Conservation (phyloP, 345 rosid species). For the Schrenkiella parvula region DNA sequence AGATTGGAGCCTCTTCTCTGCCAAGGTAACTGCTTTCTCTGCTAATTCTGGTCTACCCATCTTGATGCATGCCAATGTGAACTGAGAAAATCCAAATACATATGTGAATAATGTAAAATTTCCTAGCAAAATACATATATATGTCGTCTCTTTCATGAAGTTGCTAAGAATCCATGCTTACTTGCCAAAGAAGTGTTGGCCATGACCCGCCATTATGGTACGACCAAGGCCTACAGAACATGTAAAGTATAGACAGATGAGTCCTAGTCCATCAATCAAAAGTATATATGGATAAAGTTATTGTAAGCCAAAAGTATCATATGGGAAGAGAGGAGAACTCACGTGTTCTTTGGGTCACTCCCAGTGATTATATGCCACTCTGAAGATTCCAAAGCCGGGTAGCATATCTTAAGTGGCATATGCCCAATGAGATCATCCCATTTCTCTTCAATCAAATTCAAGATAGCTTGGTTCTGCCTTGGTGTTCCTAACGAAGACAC, state of each 20-base stretch:
- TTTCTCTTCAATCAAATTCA: constrained; percentile 72
- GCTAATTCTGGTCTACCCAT: constrained; percentile 72
- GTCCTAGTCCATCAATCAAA: background rate
- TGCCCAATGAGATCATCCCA: constrained; percentile 80
- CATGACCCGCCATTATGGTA: constrained; percentile 96
- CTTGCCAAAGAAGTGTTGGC: constrained; percentile 98
- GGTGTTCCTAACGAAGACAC: constrained; percentile 49
- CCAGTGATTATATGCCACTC: constrained; percentile 95
- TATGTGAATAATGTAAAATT: background rate
- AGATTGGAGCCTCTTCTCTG: constrained; percentile 58
- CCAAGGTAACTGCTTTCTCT: constrained; percentile 58
- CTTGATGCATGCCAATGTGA: constrained; percentile 87
- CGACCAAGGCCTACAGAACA: constrained; percentile 79
- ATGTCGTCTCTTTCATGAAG: background rate
- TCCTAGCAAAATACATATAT: too few relatives aligned
- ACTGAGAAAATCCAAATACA: constrained; percentile 34
- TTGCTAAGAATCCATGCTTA: constrained; percentile 25
- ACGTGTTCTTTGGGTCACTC: constrained; percentile 95
- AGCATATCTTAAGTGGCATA: constrained; percentile 93
- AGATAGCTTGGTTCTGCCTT: constrained; percentile 57
- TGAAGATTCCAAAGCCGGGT: constrained; percentile 74
- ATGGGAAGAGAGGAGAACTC: constrained; percentile 12
- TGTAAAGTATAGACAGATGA: background rate
- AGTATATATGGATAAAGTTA: background rate
- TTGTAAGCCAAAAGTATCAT: background rate